Evolutionary conservation across 371 early-diverging fungal genomes (phyloP).

Genomic region (Dinochytrium kinnereticum): DNA sequence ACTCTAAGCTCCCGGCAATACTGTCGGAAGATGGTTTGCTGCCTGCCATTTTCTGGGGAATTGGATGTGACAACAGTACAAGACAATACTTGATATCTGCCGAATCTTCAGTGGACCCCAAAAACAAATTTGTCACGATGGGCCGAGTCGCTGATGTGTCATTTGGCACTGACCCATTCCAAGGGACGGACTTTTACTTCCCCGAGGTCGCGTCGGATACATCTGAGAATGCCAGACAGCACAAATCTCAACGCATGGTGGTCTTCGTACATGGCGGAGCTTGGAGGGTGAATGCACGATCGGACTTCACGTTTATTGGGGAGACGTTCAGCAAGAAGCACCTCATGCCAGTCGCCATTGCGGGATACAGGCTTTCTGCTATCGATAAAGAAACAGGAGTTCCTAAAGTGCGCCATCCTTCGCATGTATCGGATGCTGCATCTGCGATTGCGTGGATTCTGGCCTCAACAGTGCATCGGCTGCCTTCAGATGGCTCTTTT

Average conservation of each 20-base stretch:
- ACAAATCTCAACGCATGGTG: conserved; percentile 60
- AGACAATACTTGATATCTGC: no score
- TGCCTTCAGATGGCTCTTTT: conserved; percentile 60
- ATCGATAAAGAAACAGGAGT: neutral
- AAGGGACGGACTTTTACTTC: neutral
- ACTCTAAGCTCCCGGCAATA: neutral
- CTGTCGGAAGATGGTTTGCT: neutral
- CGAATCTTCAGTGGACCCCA: neutral
- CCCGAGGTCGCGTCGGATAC: neutral
- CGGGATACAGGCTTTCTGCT: conserved; percentile 69
- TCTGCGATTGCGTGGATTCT: conserved; percentile 18
- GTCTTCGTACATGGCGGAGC: conserved; percentile 79
- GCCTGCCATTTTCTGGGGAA: neutral
- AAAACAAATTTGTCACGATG: neutral
- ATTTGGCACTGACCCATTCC: neutral
- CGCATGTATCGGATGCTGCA: conserved; percentile 24
- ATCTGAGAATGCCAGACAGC: conserved; percentile 59
- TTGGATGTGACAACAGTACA: neutral
- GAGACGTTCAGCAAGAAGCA: conserved; percentile 53
- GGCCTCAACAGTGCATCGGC: neutral
- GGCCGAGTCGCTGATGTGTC: neutral
- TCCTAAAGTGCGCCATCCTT: conserved; percentile 25
- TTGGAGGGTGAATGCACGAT: conserved; percentile 80
- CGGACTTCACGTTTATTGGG: conserved; percentile 18
- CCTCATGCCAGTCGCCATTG: conserved; percentile 64